Percentiles rank a stretch among this genome's conserved stretches.
Evolutionary conservation across 257 asterid species (phyloP).

Genomic region (Solanum commersonii): DNA sequence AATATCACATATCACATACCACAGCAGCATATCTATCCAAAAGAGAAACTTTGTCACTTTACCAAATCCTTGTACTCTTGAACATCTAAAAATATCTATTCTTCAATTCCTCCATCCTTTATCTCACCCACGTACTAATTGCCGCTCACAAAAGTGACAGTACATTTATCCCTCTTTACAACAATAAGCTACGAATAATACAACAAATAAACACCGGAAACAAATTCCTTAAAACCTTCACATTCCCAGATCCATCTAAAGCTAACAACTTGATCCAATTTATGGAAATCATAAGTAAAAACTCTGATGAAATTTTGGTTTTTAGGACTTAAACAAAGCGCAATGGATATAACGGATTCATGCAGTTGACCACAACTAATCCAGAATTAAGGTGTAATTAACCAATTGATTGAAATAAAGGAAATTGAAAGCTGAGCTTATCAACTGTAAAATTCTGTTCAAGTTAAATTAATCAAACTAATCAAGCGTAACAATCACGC

Average conservation of each 20-base stretch:
- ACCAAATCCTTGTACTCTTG: background rate
- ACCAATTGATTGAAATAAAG: background rate
- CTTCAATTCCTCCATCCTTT: background rate
- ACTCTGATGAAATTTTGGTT: background rate
- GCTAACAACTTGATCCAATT: background rate
- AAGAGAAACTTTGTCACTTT: background rate
- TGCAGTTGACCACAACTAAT: background rate
- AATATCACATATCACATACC: too few species aligned
- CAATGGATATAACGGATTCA: background rate
- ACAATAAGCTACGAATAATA: background rate
- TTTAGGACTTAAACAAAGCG: background rate
- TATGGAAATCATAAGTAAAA: background rate
- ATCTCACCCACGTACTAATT: background rate
- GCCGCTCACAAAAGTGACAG: background rate
- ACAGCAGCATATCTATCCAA: background rate
- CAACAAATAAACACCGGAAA: background rate
- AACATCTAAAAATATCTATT: background rate
- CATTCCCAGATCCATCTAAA: background rate
- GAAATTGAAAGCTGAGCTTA: background rate
- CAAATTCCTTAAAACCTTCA: background rate
- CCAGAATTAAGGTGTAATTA: background rate
- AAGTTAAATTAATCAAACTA: background rate
- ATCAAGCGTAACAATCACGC: background rate
- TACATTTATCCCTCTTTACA: background rate
- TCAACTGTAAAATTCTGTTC: background rate